Evolutionary conservation across 1,284 basidiomycete genomes (phyloP).

Genomic region (Uromyces viciae-fabae): DNA sequence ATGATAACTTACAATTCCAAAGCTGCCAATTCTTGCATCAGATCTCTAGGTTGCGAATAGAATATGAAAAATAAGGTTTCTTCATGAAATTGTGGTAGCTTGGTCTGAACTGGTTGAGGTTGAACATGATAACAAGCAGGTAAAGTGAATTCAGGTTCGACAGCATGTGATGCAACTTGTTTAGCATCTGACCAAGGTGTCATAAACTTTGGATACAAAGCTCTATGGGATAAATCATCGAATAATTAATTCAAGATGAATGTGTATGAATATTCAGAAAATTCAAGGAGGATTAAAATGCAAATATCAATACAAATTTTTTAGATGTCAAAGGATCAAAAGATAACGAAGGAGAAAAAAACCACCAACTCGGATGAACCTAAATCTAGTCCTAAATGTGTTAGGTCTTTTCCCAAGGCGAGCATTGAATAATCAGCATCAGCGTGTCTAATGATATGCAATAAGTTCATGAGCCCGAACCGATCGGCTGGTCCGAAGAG

Average conservation of each 20-base stretch:
- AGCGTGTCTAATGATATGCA: conserved; percentile 77
- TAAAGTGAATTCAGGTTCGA: conserved; percentile 74
- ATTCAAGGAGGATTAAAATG: too few species aligned
- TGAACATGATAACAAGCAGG: conserved; percentile 92
- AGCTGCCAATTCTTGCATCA: conserved; percentile 88
- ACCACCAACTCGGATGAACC: conserved; percentile 61
- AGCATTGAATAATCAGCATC: conserved; percentile 81
- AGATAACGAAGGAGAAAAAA: conserved; percentile 26
- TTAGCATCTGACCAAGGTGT: conserved; percentile 82
- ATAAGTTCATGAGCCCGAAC: conserved; percentile 83
- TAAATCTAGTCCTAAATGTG: conserved; percentile 88
- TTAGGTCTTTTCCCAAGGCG: conserved; percentile 85
- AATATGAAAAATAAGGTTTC: conserved; percentile 99
- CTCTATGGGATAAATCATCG: conserved; percentile 62
- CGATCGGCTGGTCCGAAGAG: conserved; percentile 88
- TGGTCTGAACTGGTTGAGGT: conserved; percentile 78
- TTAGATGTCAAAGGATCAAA: conserved; percentile 18
- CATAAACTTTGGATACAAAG: conserved; percentile 87
- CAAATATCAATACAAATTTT: background rate
- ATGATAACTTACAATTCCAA: conserved; percentile 71
- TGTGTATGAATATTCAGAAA: background rate
- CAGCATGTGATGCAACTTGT: conserved; percentile 67
- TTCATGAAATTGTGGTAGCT: conserved; percentile 85
- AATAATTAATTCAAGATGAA: background rate
- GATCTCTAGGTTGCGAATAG: conserved; percentile 88